Conservation (phyloP, 495 filamentous ascomycete genomes). For the Sphaerosporella brunnea region DNA sequence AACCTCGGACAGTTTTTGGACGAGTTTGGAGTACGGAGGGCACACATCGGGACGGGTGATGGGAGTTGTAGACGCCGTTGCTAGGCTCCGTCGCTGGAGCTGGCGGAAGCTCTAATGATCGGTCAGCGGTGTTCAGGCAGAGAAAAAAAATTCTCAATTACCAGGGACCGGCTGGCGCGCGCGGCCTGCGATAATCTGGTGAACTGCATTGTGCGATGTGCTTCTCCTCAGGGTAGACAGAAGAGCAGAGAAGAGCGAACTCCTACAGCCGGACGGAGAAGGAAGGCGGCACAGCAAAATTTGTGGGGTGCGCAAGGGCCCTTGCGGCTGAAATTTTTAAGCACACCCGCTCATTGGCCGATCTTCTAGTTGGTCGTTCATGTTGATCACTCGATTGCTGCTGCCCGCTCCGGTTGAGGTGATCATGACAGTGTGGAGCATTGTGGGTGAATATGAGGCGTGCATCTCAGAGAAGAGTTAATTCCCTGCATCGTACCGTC, state of each 20-base stretch:
- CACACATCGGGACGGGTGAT: slow-evolving; percentile 27
- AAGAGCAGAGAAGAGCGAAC: neutral
- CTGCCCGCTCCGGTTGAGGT: too few species aligned
- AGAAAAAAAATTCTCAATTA: neutral
- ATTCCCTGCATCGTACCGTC: too few species aligned
- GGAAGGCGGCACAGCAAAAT: slow-evolving; percentile 3
- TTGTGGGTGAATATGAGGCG: too few species aligned
- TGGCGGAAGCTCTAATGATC: neutral
- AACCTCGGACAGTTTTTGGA: slow-evolving; percentile 42
- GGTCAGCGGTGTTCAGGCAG: neutral
- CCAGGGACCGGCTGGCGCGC: slow-evolving; percentile 1
- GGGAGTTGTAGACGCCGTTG: slow-evolving; percentile 26
- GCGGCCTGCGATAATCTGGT: slow-evolving; percentile 3
- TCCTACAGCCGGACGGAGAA: neutral
- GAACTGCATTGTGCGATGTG: slow-evolving; percentile 6
- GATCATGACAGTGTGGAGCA: too few species aligned
- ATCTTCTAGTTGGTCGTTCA: too few species aligned
- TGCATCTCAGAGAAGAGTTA: too few species aligned
- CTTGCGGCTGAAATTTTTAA: slow-evolving; percentile 5
- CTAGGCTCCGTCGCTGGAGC: neutral
- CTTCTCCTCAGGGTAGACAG: neutral
- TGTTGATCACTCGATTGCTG: too few species aligned
- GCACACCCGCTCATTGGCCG: too few species aligned
- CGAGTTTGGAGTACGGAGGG: slow-evolving; percentile 47
- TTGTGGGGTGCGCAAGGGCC: neutral